Conservation (phyloP, 2,329 filamentous ascomycete genomes). For the Parasarocladium wereldwijsianum region DNA sequence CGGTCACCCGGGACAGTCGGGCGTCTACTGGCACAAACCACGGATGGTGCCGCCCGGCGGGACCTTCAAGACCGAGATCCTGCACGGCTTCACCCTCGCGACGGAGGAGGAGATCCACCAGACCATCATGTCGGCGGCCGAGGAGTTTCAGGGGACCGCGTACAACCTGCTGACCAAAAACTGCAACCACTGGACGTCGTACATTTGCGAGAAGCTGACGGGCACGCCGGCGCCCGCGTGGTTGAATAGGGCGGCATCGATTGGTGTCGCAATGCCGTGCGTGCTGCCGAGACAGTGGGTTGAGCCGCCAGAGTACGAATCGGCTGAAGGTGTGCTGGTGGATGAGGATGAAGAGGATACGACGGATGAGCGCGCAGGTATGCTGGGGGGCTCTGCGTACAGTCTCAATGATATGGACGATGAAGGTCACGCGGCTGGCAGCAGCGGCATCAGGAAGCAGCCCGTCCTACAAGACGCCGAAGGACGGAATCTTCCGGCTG, state of each 20-base stretch:
- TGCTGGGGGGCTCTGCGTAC: slow-evolving; percentile 31
- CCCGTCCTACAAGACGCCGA: slow-evolving; percentile 29
- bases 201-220: slow-evolving; percentile 60
- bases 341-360: slow-evolving; percentile 33
- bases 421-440: slow-evolving; percentile 21
- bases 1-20: slow-evolving; percentile 52
- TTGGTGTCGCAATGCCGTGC: slow-evolving; percentile 68
- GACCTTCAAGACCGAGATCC: slow-evolving; percentile 58
- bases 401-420: slow-evolving; percentile 27
- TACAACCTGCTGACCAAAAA: slow-evolving; percentile 77
- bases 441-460: slow-evolving; percentile 28
- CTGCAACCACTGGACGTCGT: slow-evolving; percentile 78
- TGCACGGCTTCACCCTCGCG: slow-evolving; percentile 66
- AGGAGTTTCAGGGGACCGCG: slow-evolving; percentile 57
- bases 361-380: slow-evolving; percentile 39
- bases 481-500: slow-evolving; percentile 33
- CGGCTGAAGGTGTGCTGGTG: slow-evolving; percentile 54
- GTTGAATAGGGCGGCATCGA: slow-evolving; percentile 73
- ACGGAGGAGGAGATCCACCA: slow-evolving; percentile 54
- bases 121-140: slow-evolving; percentile 53
- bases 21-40: slow-evolving; percentile 73
- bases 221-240: slow-evolving; percentile 55
- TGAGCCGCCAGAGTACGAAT: slow-evolving; percentile 61
- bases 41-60: slow-evolving; percentile 60
- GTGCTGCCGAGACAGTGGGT: slow-evolving; percentile 75